Evolutionary conservation across 1,284 basidiomycete species (phyloP), one percentile per base, ranked within the genome.

Genomic region (Austroboletus novae-zelandiae): DNA sequence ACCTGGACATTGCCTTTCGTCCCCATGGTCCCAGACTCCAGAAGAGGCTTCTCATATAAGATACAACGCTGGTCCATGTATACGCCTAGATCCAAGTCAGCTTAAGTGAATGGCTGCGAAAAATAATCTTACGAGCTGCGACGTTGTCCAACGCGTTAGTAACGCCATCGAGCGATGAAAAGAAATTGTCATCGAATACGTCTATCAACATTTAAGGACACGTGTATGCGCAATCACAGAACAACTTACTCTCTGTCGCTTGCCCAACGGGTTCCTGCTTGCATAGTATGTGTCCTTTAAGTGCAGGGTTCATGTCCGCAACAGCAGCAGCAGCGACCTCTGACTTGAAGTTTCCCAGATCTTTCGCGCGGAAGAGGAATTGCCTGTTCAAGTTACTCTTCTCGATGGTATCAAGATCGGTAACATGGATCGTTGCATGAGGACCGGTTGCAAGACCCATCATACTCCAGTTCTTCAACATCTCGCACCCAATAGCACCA

Each of bases 401-500:
- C 76, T 99, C 97, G 66, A 99, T 99, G 29, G 95, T 98, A 72
- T 99, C 97, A 65, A 99, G 75, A 70, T 99, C 97, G 14, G 97
- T 99, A 47, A 99, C 94, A 64, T 95, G 86, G 55, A 99, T 94
- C 48, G 81, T 74, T 20, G 94, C 97, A 47, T 86, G 76, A 14
- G 84, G 77, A 4, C 91, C 93, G 37, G 88, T 81, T 13, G 84
- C 96, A 43, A 99, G 76, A 58, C 97, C 97, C 83, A 99, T 98
- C 94, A 99, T 94, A 62, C 91, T 90, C 97, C 97, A 99, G 73
- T 99, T 99, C 80, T 99, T 99, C 65, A 99, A 75, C 97, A 99
- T 99, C 74, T 99, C 97, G 67, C 98, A 99, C 23, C 97, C 97
- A 68, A 99, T 99, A 41, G 97, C 97, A 53, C 97, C 97, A 20